These are phyloP conservation scores for Hyphopichia wangnamkhiaoensis DNA, from an alignment of 1,139 yeast species.

Conservation along the genomic window DNA sequence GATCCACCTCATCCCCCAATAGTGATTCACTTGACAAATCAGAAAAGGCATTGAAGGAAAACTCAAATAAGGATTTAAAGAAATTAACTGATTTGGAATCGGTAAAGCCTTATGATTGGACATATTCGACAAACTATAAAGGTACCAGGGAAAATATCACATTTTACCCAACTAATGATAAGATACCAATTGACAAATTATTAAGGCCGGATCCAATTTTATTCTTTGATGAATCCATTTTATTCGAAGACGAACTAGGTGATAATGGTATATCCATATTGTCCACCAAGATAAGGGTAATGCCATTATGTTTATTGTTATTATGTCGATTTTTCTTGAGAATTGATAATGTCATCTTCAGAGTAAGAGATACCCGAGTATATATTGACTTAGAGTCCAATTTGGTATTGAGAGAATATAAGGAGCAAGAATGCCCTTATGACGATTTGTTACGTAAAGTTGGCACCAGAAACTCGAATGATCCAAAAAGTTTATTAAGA, in stretches of 20 bases:
- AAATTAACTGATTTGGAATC: slow-evolving; percentile 44
- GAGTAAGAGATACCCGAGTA: slow-evolving; percentile 82
- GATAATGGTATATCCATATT: slow-evolving; percentile 89
- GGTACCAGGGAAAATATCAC: slow-evolving; percentile 49
- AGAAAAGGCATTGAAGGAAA: slow-evolving; percentile 30
- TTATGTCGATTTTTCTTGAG: slow-evolving; percentile 79
- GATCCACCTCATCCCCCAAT: slow-evolving; percentile 24
- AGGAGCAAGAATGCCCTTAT: slow-evolving; percentile 70
- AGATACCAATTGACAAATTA: slow-evolving; percentile 70
- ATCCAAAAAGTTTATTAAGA: slow-evolving; percentile 74
- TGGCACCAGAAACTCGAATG: slow-evolving; percentile 46
- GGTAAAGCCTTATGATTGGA: slow-evolving; percentile 91
- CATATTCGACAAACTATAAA: slow-evolving; percentile 77
- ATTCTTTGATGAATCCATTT: slow-evolving; percentile 82
- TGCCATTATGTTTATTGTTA: slow-evolving; percentile 76
- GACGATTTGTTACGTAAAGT: slow-evolving; percentile 47
- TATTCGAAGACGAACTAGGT: slow-evolving; percentile 93
- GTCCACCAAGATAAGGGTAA: slow-evolving; percentile 80
- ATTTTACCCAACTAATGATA: slow-evolving; percentile 23
- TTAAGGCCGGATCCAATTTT: slow-evolving; percentile 80
- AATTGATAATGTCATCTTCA: slow-evolving; percentile 83
- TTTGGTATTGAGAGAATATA: slow-evolving; percentile 72
- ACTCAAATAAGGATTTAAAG: slow-evolving; percentile 30
- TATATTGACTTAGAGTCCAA: slow-evolving; percentile 75
- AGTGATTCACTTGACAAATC: slow-evolving; percentile 24